These are phyloP conservation scores for Metschnikowia kunwiensis DNA, from an alignment of 805 yeast species.

Conservation along the genomic window DNA sequence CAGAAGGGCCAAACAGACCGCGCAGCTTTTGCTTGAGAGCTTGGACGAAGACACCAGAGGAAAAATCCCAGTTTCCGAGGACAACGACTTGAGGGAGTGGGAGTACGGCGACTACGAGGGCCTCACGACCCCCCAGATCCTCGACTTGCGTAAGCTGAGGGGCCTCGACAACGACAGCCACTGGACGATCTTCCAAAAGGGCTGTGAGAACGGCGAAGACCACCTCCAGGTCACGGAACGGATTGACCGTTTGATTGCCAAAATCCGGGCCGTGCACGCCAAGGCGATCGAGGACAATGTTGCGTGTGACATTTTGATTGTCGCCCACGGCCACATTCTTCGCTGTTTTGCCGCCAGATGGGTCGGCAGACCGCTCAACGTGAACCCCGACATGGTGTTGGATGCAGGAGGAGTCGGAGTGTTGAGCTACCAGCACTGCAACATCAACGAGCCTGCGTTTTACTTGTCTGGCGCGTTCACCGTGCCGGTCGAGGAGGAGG, in stretches of 20 bases:
- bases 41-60: conserved; percentile 43
- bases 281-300: conserved; percentile 48
- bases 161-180: conserved; percentile 49
- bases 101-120: conserved; percentile 97
- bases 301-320: conserved; percentile 71
- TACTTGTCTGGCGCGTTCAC: conserved; percentile 79
- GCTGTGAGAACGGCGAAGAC: conserved; percentile 88
- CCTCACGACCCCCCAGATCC: conserved; percentile 61
- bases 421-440: conserved; percentile 82
- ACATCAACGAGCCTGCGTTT: conserved; percentile 82
- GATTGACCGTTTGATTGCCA: conserved; percentile 65
- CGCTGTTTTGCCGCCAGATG: conserved; percentile 89
- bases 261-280: conserved; percentile 59
- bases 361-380: conserved; percentile 58
- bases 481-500: conserved; percentile 63
- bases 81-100: conserved; percentile 87
- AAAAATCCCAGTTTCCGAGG: conserved; percentile 42
- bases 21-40: conserved; percentile 55
- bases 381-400: conserved; percentile 76
- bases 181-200: conserved; percentile 90
- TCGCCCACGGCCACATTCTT: conserved; percentile 92
- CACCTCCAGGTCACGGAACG: conserved; percentile 64
- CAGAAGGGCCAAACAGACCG: conserved; percentile 71
- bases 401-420: conserved; percentile 98
- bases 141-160: conserved; percentile 51